These are phyloP conservation scores for Musa balbisiana DNA, from an alignment of 202 grass and related monocot species.

Conservation along the genomic window DNA sequence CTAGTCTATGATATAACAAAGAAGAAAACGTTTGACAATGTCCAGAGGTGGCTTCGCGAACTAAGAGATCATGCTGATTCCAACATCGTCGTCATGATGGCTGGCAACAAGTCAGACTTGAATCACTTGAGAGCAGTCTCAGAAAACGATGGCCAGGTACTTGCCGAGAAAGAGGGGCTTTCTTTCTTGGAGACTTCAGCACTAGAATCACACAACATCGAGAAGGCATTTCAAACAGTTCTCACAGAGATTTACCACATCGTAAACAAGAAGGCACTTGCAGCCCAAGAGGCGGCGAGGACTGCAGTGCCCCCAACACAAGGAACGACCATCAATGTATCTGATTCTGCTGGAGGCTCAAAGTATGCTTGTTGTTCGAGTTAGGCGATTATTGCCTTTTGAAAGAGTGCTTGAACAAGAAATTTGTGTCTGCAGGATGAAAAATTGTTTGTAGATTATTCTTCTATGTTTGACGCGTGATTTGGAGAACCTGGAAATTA, in stretches of 20 bases:
- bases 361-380: slow-evolving; percentile 5
- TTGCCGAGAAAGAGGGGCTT: slow-evolving; percentile 13
- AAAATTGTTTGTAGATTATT: slow-evolving; percentile 7
- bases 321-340: slow-evolving; percentile 14
- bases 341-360: slow-evolving; percentile 8
- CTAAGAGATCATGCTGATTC: slow-evolving; percentile 19
- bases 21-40: slow-evolving; percentile 20
- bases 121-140: slow-evolving; percentile 14
- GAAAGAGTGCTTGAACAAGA: not conserved
- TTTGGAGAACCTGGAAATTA: not conserved
- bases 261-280: slow-evolving; percentile 18
- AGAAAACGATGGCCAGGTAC: slow-evolving; percentile 13
- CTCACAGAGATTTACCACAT: slow-evolving; percentile 21
- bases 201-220: slow-evolving; percentile 12
- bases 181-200: slow-evolving; percentile 19
- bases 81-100: slow-evolving; percentile 20
- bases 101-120: slow-evolving; percentile 15
- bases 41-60: slow-evolving; percentile 20
- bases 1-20: slow-evolving; percentile 18
- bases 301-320: not conserved
- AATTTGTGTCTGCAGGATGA: not conserved
- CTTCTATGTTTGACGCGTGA: not conserved
- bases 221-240: slow-evolving; percentile 18
- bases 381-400: not conserved
- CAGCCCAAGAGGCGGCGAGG: slow-evolving; percentile 1